Evolutionary conservation across 2,329 filamentous ascomycete genomes (phyloP), one percentile per base, ranked within the genome.

Genomic region (Penicillium sp.): DNA sequence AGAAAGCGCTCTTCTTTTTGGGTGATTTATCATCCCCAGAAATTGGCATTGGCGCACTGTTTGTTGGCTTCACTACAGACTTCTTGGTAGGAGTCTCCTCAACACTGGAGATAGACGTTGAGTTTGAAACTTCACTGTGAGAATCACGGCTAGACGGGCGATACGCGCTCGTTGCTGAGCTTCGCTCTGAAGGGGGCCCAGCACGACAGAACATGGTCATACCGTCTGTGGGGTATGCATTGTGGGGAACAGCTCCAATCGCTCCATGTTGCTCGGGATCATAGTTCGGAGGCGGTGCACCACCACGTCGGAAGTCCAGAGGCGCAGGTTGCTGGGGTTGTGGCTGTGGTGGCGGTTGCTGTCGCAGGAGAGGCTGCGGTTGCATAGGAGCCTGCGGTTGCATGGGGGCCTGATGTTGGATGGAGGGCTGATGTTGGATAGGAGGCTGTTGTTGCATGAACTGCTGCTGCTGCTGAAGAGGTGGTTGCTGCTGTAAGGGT

Each of bases 141-240:
- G 91, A 94, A 69, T 96, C 93, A 63, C 90, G 86, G 73, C 91
- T 96, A 15, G 89, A 89, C 47, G 92, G 91, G 46, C 92, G 84
- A 50, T 84, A 86, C 25, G 87, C 84, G 61, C 86, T 88, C 45
- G 84, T 86, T 23, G 83, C 82, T 27, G 88, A 88, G 75, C 82
- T 92, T 75, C 77, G 85, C 77, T 88, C 86, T n/a, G 86, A 88
- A 50, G 83, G 83, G 40, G 88, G 84, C 4, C 87, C 89, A 40
- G 90, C 87, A 59, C 92, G 87, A 75, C 93, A 97, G 62, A 97
- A 89, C 85, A 97, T 96, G 0, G 93, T 97, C 92, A 97, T 97
- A 5, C 93, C 93, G 71, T 97, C 93, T 74, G 89, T 86, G 0
- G 93, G 93, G 72, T 97, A 97, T 10, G 94, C 91, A 67, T 97